Evolutionary conservation across 345 rosid species (phyloP), one percentile per base, ranked within the genome.

Genomic region (Streptanthus diversifolius): DNA sequence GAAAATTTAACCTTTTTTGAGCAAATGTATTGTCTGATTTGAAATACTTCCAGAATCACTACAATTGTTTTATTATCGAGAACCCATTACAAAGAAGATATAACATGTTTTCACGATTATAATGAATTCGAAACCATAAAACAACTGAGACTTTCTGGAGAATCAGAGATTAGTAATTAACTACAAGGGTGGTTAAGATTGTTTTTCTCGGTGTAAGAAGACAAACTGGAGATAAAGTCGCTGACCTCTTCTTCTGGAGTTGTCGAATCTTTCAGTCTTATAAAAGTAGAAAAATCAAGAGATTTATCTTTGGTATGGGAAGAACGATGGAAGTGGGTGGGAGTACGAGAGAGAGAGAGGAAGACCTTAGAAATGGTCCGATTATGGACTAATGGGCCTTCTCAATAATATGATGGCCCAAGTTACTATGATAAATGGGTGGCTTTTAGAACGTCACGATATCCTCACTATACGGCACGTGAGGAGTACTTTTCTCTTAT

Each of bases 201-300:
- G 35, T 5, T 4, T 7, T 61, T 29, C 15, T 43, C 12, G 10
- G 17, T 39, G 48, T 1, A 35, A 47, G 41, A 70, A 35, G 8
- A 27, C 4, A 29, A 44, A 11, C 3, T 5, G 36, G 4, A 0
- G 22, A 3, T 4, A 41, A 17, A 37, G 54, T 33, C 0, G 11
- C 74, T 75, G 47, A 75, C 74, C 70, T 75, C 2, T 52, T 13
- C 41, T 68, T 75, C 29, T 41, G 13, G 14, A 40, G 18, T n/a
- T 33, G 64, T 53, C 48, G 30, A 64, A 63, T 21, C 11, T 5
- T 73, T 48, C 25, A 18, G 39, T 57, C 15, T 2, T 25, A 11
- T 47, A 13, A 71, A 37, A 8, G 18, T 7, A 32, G 3, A 43
- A 44, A 43, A 14, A 24, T n/a, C 0, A 0, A 37, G 7, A 49